These are phyloP conservation scores for Calcarisporium arbuscula DNA, from an alignment of 2,329 filamentous ascomycete species.

Conservation along the genomic window DNA sequence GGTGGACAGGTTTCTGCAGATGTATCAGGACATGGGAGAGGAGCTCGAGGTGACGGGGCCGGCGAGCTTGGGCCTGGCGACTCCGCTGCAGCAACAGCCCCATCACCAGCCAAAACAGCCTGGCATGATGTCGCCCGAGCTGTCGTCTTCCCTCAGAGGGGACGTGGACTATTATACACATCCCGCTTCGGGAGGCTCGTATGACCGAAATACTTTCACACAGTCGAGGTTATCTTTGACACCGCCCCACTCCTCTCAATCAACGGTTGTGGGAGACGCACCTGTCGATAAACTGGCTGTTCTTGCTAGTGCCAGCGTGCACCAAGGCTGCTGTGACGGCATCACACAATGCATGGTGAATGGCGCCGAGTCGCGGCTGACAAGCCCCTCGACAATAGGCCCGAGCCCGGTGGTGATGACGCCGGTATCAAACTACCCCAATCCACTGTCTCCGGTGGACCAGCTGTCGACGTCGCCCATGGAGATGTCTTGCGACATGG, in stretches of 20 bases:
- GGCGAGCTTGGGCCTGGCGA: slow-evolving; percentile 9
- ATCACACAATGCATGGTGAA: slow-evolving; percentile 15
- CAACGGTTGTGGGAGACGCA: slow-evolving; percentile 6
- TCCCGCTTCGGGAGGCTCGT: slow-evolving; percentile 9
- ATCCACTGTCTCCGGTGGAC: slow-evolving; percentile 10
- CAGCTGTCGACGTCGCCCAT: slow-evolving; percentile 18
- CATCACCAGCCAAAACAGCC: neutral
- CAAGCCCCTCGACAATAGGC: slow-evolving; percentile 14
- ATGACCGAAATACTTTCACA: neutral
- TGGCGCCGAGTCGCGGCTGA: slow-evolving; percentile 13
- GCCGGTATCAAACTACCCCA: slow-evolving; percentile 10
- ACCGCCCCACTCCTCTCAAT: no score
- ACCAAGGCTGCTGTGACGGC: slow-evolving; percentile 18
- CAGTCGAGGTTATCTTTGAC: neutral
- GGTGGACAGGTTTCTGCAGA: slow-evolving; percentile 33
- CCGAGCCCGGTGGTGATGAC: slow-evolving; percentile 14
- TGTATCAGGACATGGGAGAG: slow-evolving; percentile 25
- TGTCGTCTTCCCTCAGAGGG: neutral
- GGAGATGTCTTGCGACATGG: slow-evolving; percentile 28
- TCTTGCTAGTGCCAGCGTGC: slow-evolving; percentile 29
- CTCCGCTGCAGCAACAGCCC: neutral
- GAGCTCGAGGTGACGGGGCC: slow-evolving; percentile 13
- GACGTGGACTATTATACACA: slow-evolving; percentile 5
- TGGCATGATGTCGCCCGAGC: slow-evolving; percentile 4
- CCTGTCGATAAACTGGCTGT: slow-evolving; percentile 30